Conservation (phyloP, 352 stramenopile genomes). For the Aphanomyces cochlioides region DNA sequence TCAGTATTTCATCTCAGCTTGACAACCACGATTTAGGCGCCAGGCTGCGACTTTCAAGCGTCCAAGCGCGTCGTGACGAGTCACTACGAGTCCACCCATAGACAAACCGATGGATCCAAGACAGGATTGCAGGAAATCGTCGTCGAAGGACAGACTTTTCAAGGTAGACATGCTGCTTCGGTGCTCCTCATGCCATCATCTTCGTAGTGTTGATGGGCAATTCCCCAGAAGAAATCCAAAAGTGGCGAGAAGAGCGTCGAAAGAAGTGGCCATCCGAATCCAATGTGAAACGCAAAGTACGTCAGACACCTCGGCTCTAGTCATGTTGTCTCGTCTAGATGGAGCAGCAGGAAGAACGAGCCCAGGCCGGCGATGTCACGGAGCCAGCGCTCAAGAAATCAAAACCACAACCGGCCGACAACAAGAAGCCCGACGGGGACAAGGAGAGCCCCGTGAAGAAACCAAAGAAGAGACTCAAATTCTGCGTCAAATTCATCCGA, state of each 20-base stretch:
- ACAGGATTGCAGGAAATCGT: conserved; percentile 74
- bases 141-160: conserved; percentile 83
- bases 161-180: conserved; percentile 27
- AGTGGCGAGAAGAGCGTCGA: conserved; percentile 71
- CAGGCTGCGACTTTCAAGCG: conserved; percentile 60
- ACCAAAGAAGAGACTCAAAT: conserved; percentile 30
- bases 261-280: conserved; percentile 55
- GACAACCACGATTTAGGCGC: conserved; percentile 1
- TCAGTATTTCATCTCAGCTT: not conserved
- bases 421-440: conserved; percentile 22
- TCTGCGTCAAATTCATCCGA: conserved; percentile 64
- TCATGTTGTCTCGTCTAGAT: conserved; percentile 38
- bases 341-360: conserved; percentile 50
- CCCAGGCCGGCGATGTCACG: conserved; percentile 37
- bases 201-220: conserved; percentile 65
- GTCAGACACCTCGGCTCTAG: conserved; percentile 37
- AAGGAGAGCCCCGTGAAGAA: conserved; percentile 38
- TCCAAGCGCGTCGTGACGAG: conserved; percentile 72
- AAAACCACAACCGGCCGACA: conserved; percentile 22
- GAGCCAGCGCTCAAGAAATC: not conserved
- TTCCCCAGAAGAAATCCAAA: conserved; percentile 70
- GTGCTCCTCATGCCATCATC: not conserved
- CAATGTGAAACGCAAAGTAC: conserved; percentile 27
- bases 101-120: conserved; percentile 52
- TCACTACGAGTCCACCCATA: conserved; percentile 66